Conservation (phyloP, 805 yeast species). For the Wickerhamiella kurtzmanii region DNA sequence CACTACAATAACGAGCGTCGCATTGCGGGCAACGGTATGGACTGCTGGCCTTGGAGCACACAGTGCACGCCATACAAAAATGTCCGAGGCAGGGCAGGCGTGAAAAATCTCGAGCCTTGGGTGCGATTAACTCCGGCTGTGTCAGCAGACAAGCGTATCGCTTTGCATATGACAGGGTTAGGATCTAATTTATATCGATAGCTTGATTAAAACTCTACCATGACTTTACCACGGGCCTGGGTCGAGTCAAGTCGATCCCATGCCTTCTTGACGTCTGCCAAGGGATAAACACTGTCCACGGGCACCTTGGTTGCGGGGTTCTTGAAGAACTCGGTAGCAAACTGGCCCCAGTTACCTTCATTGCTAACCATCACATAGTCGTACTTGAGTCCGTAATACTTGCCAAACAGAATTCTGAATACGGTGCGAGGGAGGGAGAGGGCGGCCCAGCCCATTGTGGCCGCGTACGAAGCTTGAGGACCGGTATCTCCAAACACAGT, state of each 20-base stretch:
- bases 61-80: conserved; percentile 11
- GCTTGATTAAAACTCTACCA: conserved; percentile 24
- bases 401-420: conserved; percentile 22
- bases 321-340: conserved; percentile 35
- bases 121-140: no score
- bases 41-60: conserved; percentile 5
- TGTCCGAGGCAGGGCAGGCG: not conserved
- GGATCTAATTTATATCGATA: not conserved
- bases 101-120: no score
- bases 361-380: conserved; percentile 4
- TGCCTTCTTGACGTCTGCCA: conserved; percentile 40
- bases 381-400: conserved; percentile 22
- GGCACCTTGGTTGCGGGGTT: conserved; percentile 33
- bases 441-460: conserved; percentile 1
- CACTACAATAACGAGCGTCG: conserved; percentile 34
- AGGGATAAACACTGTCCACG: conserved; percentile 41
- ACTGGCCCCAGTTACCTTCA: conserved; percentile 28
- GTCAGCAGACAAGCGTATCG: not conserved
- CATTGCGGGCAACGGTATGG: conserved; percentile 51
- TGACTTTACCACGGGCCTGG: conserved; percentile 53
- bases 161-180: not conserved
- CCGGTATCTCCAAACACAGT: conserved; percentile 44
- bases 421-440: conserved; percentile 15
- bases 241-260: conserved; percentile 34
- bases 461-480: conserved; percentile 9